Evolutionary conservation across 306 rosid genomes (phyloP).

Genomic region (Trifolium repens): DNA sequence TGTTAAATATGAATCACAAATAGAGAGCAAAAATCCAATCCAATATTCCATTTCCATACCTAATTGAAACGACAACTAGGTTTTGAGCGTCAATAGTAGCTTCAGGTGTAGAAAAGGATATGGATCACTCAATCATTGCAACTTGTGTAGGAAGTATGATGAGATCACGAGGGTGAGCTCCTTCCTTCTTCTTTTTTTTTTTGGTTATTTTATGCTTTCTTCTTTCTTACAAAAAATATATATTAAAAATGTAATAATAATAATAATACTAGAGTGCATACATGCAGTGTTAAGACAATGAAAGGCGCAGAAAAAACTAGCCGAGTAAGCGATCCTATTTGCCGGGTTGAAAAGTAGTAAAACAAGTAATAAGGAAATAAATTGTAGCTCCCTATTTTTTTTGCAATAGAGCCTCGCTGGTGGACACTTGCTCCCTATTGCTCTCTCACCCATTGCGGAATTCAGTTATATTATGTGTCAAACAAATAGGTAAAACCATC

Average conservation of each 20-base stretch:
- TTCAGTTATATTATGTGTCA: constrained; percentile 34
- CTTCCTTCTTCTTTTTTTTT: background rate
- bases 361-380: background rate
- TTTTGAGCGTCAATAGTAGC: background rate
- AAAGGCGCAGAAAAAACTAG: constrained; percentile 25
- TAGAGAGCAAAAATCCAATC: constrained; percentile 26
- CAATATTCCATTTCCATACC: constrained; percentile 22
- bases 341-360: constrained; percentile 38
- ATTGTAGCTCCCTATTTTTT: constrained; percentile 29
- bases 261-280: background rate
- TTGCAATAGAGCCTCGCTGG: constrained; percentile 37
- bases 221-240: background rate
- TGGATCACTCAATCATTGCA: constrained; percentile 42
- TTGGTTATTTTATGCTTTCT: background rate
- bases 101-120: constrained; percentile 31
- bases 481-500: background rate
- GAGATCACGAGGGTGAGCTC: background rate
- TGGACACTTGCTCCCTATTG: constrained; percentile 61
- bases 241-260: background rate
- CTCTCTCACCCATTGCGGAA: background rate
- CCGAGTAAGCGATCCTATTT: constrained; percentile 40
- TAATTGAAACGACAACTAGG: constrained; percentile 36
- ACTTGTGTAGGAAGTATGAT: background rate
- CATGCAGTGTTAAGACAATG: background rate
- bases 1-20: constrained; percentile 28